Evolutionary conservation across 495 filamentous ascomycete species (phyloP).

Genomic region (Aspergillus carlsbadensis): DNA sequence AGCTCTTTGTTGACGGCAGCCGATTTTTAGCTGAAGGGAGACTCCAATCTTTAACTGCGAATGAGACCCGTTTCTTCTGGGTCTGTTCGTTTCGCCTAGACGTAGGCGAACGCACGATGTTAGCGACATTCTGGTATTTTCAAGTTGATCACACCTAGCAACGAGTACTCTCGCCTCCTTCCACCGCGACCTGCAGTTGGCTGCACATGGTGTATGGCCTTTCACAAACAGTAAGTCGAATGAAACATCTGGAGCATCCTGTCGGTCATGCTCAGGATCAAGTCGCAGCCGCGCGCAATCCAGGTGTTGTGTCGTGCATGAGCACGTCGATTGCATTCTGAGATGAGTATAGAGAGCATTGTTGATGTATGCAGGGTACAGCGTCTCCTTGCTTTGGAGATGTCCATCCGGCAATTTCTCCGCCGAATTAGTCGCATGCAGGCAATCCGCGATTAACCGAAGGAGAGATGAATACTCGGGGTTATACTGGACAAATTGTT

Average conservation of each 20-base stretch:
- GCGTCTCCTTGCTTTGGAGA: not conserved
- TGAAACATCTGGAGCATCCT: not conserved
- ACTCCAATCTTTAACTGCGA: too few relatives aligned
- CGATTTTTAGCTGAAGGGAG: too few relatives aligned
- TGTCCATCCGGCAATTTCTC: not conserved
- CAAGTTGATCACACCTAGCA: too few relatives aligned
- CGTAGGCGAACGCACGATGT: too few relatives aligned
- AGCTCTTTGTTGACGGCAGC: too few relatives aligned
- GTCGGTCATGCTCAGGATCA: not conserved
- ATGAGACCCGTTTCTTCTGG: too few relatives aligned
- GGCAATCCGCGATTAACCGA: not conserved
- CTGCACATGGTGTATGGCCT: too few relatives aligned
- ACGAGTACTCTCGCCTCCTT: too few relatives aligned
- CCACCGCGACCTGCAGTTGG: not conserved
- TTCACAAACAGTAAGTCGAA: slow-evolving; percentile 1
- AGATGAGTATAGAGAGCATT: slow-evolving; percentile 7
- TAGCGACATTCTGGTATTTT: too few relatives aligned
- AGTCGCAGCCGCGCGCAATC: not conserved
- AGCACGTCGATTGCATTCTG: not conserved
- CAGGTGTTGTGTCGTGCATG: not conserved
- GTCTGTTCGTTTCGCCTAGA: too few relatives aligned
- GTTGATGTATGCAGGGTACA: not conserved
- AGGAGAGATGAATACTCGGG: not conserved
- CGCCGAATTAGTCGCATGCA: not conserved
- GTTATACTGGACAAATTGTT: not conserved